These are phyloP conservation scores for Boletus vermiculosoides DNA, from an alignment of 768 basidiomycete genomes.

Conservation along the genomic window DNA sequence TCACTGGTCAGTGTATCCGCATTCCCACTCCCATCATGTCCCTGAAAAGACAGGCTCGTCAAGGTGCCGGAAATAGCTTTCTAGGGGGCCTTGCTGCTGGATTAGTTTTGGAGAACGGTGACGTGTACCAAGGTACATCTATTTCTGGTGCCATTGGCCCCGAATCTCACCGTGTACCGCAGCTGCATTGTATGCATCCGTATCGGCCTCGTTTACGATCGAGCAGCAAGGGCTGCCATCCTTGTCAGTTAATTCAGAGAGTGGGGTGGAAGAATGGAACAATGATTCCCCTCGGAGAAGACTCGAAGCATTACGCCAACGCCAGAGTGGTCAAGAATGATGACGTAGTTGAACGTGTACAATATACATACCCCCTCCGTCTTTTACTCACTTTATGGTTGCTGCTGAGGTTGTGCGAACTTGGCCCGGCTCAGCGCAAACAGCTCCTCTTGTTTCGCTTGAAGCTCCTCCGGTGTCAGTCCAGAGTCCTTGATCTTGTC, in stretches of 20 bases:
- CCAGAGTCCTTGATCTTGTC: conserved; percentile 88
- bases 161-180: conserved; percentile 18
- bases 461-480: conserved; percentile 86
- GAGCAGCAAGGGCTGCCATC: conserved; percentile 78
- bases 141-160: conserved; percentile 2
- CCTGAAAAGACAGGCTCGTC: conserved; percentile 2
- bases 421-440: conserved; percentile 90
- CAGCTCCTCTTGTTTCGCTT: conserved; percentile 82
- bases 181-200: conserved; percentile 73
- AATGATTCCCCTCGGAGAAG: conserved; percentile 60
- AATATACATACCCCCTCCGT: conserved; percentile 15
- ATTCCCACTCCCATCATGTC: neutral
- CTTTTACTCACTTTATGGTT: conserved; percentile 14
- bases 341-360: conserved; percentile 31
- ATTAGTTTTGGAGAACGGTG: conserved; percentile 48
- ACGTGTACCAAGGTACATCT: conserved; percentile 64
- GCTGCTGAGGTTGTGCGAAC: conserved; percentile 61
- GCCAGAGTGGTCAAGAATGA: conserved; percentile 35
- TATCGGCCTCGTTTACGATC: conserved; percentile 80
- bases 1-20: conserved; percentile 57
- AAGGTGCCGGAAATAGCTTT: conserved; percentile 91
- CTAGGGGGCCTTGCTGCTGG: conserved; percentile 84
- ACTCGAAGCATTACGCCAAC: conserved; percentile 50
- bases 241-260: conserved; percentile 34
- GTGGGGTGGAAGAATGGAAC: conserved; percentile 58